phyloP scores from a whole-genome alignment of 495 filamentous ascomycete genomes.

The Aspergillus saccharolyticus region DNA sequence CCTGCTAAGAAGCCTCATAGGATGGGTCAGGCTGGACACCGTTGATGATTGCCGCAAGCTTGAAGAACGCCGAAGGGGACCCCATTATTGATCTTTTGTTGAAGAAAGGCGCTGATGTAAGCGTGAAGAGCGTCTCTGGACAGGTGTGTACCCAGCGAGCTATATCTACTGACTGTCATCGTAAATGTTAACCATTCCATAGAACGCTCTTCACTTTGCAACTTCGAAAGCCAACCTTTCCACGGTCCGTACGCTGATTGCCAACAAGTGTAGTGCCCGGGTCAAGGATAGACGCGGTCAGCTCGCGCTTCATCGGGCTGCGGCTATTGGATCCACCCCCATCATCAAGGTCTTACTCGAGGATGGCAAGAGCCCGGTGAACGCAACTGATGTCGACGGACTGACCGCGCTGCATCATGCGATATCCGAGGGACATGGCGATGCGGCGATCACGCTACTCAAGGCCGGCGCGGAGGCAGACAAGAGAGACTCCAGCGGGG shows the following conservation, averaged over 20 bases:
- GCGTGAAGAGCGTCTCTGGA: conserved; percentile 63
- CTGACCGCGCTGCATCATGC: conserved; percentile 91
- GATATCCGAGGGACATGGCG: conserved; percentile 87
- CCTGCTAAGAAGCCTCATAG: conserved; percentile 29
- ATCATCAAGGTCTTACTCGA: conserved; percentile 78
- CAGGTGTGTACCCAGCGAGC: conserved; percentile 40
- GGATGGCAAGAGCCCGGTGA: conserved; percentile 69
- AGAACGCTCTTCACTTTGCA: conserved; percentile 86
- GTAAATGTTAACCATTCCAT: background rate
- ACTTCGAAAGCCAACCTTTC: conserved; percentile 85
- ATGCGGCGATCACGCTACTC: conserved; percentile 75
- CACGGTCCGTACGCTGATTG: conserved; percentile 70
- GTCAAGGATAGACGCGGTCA: conserved; percentile 83
- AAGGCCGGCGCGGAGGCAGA: conserved; percentile 81
- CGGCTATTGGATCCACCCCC: conserved; percentile 80
- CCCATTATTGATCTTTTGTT: conserved; percentile 66
- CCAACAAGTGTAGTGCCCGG: conserved; percentile 70
- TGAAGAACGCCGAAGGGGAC: conserved; percentile 57
- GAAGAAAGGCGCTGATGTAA: conserved; percentile 75
- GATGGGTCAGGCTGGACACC: conserved; percentile 92
- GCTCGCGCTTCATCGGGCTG: conserved; percentile 83
- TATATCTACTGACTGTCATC: background rate
- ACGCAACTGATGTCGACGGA: conserved; percentile 79
- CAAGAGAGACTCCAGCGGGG: conserved; percentile 69
- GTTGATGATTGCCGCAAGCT: conserved; percentile 84